Evolutionary conservation across 352 stramenopile genomes (phyloP).

Genomic region (Phytophthora fragariae): DNA sequence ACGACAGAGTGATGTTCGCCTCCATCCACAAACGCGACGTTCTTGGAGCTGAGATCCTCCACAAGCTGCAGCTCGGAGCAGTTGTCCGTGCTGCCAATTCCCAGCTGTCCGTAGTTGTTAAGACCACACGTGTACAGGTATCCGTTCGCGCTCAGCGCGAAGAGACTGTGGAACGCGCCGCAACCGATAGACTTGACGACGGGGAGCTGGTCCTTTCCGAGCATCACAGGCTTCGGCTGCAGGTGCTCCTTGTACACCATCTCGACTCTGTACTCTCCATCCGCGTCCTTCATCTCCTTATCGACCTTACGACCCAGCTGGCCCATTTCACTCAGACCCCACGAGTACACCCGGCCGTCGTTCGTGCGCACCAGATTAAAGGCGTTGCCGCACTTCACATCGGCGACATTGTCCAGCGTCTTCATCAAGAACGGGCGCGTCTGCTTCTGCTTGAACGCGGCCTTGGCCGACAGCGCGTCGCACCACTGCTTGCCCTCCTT

Average conservation of each 20-base stretch:
- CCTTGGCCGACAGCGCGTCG: constrained; percentile 67
- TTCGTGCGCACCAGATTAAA: constrained; percentile 90
- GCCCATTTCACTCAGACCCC: constrained; percentile 92
- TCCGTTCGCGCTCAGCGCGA: constrained; percentile 66
- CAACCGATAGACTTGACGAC: constrained; percentile 86
- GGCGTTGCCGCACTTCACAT: constrained; percentile 83
- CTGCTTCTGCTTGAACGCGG: constrained; percentile 88
- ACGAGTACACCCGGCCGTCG: constrained; percentile 91
- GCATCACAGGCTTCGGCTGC: constrained; percentile 70
- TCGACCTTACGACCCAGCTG: constrained; percentile 79
- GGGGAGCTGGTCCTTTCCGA: constrained; percentile 59
- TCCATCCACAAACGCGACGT: constrained; percentile 81
- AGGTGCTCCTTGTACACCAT: constrained; percentile 87
- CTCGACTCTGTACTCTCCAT: constrained; percentile 76
- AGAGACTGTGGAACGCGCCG: constrained; percentile 90
- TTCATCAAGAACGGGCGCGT: constrained; percentile 66
- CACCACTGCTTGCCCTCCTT: constrained; percentile 96
- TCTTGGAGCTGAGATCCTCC: constrained; percentile 71
- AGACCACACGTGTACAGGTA: constrained; percentile 94
- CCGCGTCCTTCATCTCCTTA: constrained; percentile 68
- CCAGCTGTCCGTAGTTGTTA: constrained; percentile 98
- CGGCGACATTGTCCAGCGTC: constrained; percentile 65
- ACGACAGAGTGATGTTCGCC: constrained; percentile 94
- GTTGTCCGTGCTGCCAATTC: constrained; percentile 90
- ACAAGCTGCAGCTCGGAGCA: constrained; percentile 74